A percentile compares a stretch with the other conserved stretches of the same genome.
These are phyloP conservation scores for Terana coerulea DNA, from an alignment of 768 basidiomycete species.

Conservation along the genomic window DNA sequence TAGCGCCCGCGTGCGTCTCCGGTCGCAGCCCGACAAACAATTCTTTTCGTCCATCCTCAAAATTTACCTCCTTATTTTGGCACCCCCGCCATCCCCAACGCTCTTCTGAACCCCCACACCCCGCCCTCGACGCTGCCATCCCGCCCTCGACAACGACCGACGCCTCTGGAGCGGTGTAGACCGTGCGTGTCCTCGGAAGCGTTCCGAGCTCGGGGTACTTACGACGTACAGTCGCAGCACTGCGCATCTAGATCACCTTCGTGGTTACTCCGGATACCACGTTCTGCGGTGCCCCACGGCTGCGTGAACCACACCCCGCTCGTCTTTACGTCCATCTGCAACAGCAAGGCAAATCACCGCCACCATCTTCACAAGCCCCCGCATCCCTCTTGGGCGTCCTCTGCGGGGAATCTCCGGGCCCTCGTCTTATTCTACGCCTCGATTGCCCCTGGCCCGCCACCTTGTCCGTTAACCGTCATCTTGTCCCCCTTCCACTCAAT, in stretches of 20 bases:
- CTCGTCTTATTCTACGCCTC: neutral
- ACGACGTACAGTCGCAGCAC: neutral
- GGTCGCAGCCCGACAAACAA: neutral
- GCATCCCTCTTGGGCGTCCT: neutral
- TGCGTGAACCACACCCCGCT: neutral
- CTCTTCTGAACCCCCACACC: neutral
- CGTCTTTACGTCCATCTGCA: conserved; percentile 1
- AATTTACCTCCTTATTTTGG: neutral
- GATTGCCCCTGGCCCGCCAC: neutral
- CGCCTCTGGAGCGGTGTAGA: too few relatives aligned
- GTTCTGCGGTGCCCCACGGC: neutral
- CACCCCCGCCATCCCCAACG: neutral
- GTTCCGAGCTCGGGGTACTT: neutral
- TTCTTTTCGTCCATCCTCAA: neutral
- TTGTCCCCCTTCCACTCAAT: neutral
- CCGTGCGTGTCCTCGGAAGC: too few relatives aligned
- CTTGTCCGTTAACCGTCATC: conserved; percentile 3
- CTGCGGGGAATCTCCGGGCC: neutral
- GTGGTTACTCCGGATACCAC: conserved; percentile 4
- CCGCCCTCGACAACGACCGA: neutral
- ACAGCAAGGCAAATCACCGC: conserved; percentile 1
- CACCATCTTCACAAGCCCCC: neutral
- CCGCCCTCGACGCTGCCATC: neutral
- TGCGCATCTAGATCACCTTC: neutral
- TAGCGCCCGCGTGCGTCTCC: neutral